Percentiles rank a stretch among this genome's conserved stretches.
Conservation (phyloP, 306 rosid genomes). For the Castanea mollissima region DNA sequence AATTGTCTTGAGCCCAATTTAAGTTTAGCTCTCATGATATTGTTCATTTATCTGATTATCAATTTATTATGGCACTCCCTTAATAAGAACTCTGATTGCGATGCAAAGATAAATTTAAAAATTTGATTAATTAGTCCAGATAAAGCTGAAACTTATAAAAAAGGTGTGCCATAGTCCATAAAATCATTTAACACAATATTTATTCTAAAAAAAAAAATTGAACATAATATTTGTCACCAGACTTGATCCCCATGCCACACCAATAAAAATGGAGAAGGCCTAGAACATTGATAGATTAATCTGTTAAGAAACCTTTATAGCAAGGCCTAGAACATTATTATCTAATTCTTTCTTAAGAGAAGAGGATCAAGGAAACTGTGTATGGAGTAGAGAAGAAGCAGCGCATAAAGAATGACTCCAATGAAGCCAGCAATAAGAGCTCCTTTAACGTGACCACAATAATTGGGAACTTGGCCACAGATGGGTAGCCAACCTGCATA, state of each 20-base stretch:
- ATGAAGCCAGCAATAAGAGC: conserved; percentile 48
- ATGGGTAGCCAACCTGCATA: conserved; percentile 83
- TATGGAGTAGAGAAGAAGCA: conserved; percentile 49
- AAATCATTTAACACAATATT: background rate
- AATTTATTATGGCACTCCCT: too few species aligned
- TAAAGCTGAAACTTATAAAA: too few species aligned
- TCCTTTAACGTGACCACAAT: conserved; percentile 54
- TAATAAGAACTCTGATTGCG: too few species aligned
- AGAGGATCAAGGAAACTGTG: background rate
- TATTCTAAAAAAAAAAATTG: too few species aligned
- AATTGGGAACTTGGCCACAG: conserved; percentile 58
- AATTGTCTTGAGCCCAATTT: too few species aligned
- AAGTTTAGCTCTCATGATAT: too few species aligned
- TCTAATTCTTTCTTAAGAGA: conserved; percentile 13
- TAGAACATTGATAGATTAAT: background rate
- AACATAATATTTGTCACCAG: background rate
- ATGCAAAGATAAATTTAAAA: too few species aligned
- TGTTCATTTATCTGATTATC: too few species aligned
- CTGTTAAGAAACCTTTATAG: too few species aligned
- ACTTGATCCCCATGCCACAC: background rate
- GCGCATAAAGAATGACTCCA: conserved; percentile 35
- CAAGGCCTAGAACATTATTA: too few species aligned
- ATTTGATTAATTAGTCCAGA: too few species aligned
- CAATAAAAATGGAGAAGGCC: background rate
- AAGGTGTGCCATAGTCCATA: background rate